Percentiles rank a stretch among this genome's conserved stretches.
phyloP scores from a whole-genome alignment of 2,329 filamentous ascomycete species.

The Tolypocladium pustulatum region DNA sequence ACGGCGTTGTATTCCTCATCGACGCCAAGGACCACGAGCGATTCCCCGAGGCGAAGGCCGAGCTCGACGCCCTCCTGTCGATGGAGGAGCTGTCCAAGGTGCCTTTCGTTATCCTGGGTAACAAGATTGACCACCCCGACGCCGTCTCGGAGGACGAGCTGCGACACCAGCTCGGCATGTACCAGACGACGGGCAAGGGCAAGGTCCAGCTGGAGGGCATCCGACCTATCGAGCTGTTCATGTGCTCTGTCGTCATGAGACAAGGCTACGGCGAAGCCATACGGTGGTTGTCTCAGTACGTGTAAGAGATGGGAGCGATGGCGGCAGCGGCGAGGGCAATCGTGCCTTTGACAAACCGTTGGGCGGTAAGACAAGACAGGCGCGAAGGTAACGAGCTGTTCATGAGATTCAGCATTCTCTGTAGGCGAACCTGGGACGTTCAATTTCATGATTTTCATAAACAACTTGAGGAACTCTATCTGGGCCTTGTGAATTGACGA shows the following conservation, averaged over 20 bases:
- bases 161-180: constrained; percentile 81
- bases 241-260: constrained; percentile 98
- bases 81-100: constrained; percentile 98
- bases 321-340: neutral
- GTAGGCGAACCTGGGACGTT: constrained; percentile 23
- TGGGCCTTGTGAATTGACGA: neutral
- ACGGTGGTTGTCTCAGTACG: constrained; percentile 87
- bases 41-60: constrained; percentile 86
- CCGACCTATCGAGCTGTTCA: constrained; percentile 92
- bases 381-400: constrained; percentile 3
- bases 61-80: constrained; percentile 86
- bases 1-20: constrained; percentile 93
- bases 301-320: constrained; percentile 45
- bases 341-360: neutral
- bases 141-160: constrained; percentile 94
- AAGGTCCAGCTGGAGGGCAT: constrained; percentile 89
- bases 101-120: constrained; percentile 90
- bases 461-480: neutral
- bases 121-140: constrained; percentile 98
- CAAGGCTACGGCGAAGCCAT: constrained; percentile 91
- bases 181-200: constrained; percentile 94
- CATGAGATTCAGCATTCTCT: constrained; percentile 23
- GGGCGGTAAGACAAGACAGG: constrained; percentile 2
- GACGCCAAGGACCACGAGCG: constrained; percentile 97
- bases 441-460: constrained; percentile 14